A percentile compares a stretch with the other conserved stretches of the same genome.
These are phyloP conservation scores for Taiozyma onychis DNA, from an alignment of 1,139 yeast species.

Conservation along the genomic window DNA sequence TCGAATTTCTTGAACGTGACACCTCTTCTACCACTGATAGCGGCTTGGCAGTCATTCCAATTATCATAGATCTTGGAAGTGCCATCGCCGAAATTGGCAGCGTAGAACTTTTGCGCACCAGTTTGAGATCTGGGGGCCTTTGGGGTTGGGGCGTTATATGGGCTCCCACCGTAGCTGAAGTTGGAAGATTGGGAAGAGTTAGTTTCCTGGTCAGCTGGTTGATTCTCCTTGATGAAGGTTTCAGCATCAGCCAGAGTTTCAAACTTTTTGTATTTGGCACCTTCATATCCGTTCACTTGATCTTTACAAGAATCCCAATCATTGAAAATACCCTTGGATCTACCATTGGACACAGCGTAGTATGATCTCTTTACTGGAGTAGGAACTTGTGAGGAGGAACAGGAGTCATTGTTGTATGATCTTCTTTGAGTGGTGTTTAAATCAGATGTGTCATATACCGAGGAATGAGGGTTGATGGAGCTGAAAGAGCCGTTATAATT, in stretches of 20 bases:
- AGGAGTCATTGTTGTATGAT: background rate
- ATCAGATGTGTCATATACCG: background rate
- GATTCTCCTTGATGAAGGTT: constrained; percentile 25
- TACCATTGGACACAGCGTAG: constrained; percentile 62
- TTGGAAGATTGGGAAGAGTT: background rate
- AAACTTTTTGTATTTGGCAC: constrained; percentile 55
- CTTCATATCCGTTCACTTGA: constrained; percentile 46
- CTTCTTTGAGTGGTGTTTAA: background rate
- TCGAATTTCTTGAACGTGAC: constrained; percentile 43
- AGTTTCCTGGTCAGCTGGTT: background rate
- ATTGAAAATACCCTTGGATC: constrained; percentile 43
- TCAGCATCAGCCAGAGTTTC: constrained; percentile 39
- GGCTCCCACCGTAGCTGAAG: background rate
- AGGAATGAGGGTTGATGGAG: background rate
- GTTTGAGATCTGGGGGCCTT: background rate
- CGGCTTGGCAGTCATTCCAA: constrained; percentile 42
- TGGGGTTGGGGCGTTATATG: background rate
- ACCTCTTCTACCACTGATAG: constrained; percentile 40
- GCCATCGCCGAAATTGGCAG: constrained; percentile 37
- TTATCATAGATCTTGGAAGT: constrained; percentile 31
- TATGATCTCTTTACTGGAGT: constrained; percentile 4
- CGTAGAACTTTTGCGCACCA: constrained; percentile 18
- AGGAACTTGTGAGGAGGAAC: background rate
- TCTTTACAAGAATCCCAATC: constrained; percentile 46
- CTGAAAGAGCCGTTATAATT: background rate